Conservation (phyloP, 768 basidiomycete genomes). For the Boletellus sp. region DNA sequence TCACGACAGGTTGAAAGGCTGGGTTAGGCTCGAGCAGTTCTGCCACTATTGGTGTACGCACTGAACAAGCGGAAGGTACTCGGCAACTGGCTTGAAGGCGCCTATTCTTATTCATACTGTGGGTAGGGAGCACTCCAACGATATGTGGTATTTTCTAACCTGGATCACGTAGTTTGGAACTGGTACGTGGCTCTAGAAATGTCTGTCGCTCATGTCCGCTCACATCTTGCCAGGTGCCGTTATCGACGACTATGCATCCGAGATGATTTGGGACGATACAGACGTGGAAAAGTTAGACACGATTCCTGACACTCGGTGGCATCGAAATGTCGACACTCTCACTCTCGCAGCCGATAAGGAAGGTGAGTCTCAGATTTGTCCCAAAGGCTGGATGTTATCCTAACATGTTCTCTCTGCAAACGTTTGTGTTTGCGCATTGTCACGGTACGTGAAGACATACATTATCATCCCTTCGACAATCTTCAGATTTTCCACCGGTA, state of each 20-base stretch:
- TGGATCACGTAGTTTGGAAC: slow-evolving; percentile 49
- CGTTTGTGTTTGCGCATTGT: not conserved
- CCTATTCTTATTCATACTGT: slow-evolving; percentile 63
- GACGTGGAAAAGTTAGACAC: slow-evolving; percentile 45
- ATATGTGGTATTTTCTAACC: not conserved
- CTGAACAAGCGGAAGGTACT: slow-evolving; percentile 76
- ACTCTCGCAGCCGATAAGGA: slow-evolving; percentile 46
- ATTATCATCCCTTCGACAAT: slow-evolving; percentile 56
- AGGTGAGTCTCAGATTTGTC: slow-evolving; percentile 33
- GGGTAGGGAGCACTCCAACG: slow-evolving; percentile 19
- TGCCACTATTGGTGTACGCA: slow-evolving; percentile 35
- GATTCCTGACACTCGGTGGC: slow-evolving; percentile 42
- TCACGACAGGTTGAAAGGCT: slow-evolving; percentile 80
- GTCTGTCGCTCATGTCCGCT: not conserved
- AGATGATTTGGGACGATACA: slow-evolving; percentile 46
- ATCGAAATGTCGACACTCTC: slow-evolving; percentile 48
- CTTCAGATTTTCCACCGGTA: slow-evolving; percentile 51
- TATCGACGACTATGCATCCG: slow-evolving; percentile 36
- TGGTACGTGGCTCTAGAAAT: slow-evolving; percentile 27
- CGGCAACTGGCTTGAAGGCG: slow-evolving; percentile 37
- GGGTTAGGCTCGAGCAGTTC: slow-evolving; percentile 27
- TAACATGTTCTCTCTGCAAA: too few species aligned
- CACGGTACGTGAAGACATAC: slow-evolving; percentile 27
- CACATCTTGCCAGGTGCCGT: slow-evolving; percentile 33
- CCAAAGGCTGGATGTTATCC: too few species aligned